Evolutionary conservation across 2,329 filamentous ascomycete species (phyloP).

Genomic region (Microsporum ferrugineum): DNA sequence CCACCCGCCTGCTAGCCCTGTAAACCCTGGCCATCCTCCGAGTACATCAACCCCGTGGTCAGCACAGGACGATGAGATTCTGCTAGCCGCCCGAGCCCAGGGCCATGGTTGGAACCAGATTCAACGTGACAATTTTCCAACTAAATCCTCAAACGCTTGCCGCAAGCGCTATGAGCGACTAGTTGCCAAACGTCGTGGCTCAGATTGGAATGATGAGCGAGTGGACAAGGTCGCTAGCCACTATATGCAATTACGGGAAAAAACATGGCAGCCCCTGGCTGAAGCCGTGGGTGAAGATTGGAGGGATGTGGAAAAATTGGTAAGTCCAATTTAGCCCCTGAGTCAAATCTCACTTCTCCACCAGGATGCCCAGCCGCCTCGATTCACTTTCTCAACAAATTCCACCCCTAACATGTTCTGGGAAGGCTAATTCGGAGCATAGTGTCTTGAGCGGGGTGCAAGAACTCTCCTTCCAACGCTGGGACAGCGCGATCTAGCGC

Average conservation of each 20-base stretch:
- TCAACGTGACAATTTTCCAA: constrained; percentile 61
- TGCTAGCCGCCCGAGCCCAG: constrained; percentile 59
- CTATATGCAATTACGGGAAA: constrained; percentile 67
- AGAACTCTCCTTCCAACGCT: constrained; percentile 14
- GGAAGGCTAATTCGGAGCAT: neutral
- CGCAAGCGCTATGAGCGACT: constrained; percentile 79
- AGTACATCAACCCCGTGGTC: constrained; percentile 52
- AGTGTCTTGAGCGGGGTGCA: constrained; percentile 19
- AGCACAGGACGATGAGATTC: constrained; percentile 58
- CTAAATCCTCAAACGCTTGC: constrained; percentile 70
- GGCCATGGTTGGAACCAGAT: constrained; percentile 79
- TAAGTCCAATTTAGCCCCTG: constrained; percentile 34
- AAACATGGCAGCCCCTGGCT: constrained; percentile 70
- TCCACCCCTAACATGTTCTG: too few relatives aligned
- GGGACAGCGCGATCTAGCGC: constrained; percentile 9
- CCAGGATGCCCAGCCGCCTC: neutral
- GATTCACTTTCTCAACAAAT: neutral
- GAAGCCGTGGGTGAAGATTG: constrained; percentile 46
- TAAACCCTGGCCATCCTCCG: constrained; percentile 8
- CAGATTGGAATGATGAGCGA: constrained; percentile 68
- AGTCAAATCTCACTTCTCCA: neutral
- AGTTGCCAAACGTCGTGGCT: constrained; percentile 58
- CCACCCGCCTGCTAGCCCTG: constrained; percentile 6
- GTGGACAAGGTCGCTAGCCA: constrained; percentile 62
- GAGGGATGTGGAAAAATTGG: constrained; percentile 69